phyloP scores from a whole-genome alignment of 2,329 filamentous ascomycete species.

The Aspergillus novoparasiticus region DNA sequence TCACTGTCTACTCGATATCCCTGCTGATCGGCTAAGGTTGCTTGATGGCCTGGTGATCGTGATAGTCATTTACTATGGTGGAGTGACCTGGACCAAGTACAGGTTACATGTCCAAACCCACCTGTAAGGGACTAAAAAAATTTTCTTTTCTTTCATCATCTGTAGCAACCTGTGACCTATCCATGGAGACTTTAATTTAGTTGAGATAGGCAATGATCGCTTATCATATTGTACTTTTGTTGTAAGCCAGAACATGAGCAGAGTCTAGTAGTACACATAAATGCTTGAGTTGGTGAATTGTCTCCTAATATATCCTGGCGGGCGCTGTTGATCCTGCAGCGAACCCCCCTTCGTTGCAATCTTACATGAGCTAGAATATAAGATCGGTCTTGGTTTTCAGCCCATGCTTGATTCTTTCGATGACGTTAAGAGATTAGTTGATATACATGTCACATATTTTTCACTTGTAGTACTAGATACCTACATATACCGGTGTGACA shows the following conservation, averaged over 20 bases:
- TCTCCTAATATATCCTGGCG: not conserved
- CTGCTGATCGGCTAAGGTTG: not conserved
- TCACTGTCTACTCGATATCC: not conserved
- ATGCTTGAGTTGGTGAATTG: not conserved
- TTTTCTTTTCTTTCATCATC: not conserved
- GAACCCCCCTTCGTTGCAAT: not conserved
- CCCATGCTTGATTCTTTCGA: not conserved
- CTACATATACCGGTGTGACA: not conserved
- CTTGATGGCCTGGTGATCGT: not conserved
- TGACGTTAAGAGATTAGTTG: not conserved
- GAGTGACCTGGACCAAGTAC: not conserved
- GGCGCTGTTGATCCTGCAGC: not conserved
- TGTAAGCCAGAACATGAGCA: not conserved
- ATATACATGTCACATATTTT: not conserved
- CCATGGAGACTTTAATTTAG: not conserved
- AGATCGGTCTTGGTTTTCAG: not conserved
- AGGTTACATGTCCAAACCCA: not conserved
- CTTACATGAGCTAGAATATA: not conserved
- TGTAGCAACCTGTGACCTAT: not conserved
- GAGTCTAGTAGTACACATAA: not conserved
- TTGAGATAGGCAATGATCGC: not conserved
- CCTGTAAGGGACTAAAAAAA: no score
- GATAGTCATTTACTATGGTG: not conserved
- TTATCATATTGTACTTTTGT: not conserved
- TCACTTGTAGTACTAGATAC: not conserved